Percentiles rank a stretch among this genome's conserved stretches.
Evolutionary conservation across 1,284 basidiomycete genomes (phyloP).

Genomic region (Cutaneotrichosporon sp.): DNA sequence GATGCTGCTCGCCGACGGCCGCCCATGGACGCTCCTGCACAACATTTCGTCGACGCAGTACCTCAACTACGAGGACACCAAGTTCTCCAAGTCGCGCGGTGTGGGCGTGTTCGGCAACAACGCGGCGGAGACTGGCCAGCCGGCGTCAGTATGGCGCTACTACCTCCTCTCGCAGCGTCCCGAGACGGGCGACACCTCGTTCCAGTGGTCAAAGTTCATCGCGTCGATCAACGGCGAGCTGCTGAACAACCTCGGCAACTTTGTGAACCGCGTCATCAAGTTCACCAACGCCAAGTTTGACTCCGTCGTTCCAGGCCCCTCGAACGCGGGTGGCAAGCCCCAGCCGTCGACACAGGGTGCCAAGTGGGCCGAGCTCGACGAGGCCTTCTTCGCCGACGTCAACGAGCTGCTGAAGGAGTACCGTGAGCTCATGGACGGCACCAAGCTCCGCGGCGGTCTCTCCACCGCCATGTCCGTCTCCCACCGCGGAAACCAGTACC

Average conservation of each 20-base stretch:
- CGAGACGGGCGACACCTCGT: conserved; percentile 90
- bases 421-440: conserved; percentile 80
- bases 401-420: conserved; percentile 73
- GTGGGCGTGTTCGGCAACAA: conserved; percentile 96
- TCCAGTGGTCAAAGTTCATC: conserved; percentile 96
- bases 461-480: conserved; percentile 87
- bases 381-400: conserved; percentile 73
- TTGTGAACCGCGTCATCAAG: conserved; percentile 90
- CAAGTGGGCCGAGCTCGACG: conserved; percentile 58
- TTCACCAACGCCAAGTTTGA: conserved; percentile 86
- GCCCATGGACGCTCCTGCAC: conserved; percentile 89
- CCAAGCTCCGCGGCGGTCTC: conserved; percentile 83
- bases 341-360: conserved; percentile 45
- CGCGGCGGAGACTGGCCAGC: conserved; percentile 87
- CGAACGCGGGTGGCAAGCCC: conserved; percentile 55
- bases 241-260: conserved; percentile 97
- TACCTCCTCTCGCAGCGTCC: conserved; percentile 91
- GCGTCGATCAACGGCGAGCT: conserved; percentile 90
- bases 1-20: conserved; percentile 80
- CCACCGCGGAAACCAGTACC: conserved; percentile 86
- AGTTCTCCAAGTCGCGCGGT: conserved; percentile 96
- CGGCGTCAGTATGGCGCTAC: conserved; percentile 94
- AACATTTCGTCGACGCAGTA: conserved; percentile 97
- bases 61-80: conserved; percentile 96
- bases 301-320: conserved; percentile 70